A percentile compares a stretch with the other conserved stretches of the same genome.
Evolutionary conservation across 2,329 filamentous ascomycete genomes (phyloP).

Genomic region (Beauveria caledonica): DNA sequence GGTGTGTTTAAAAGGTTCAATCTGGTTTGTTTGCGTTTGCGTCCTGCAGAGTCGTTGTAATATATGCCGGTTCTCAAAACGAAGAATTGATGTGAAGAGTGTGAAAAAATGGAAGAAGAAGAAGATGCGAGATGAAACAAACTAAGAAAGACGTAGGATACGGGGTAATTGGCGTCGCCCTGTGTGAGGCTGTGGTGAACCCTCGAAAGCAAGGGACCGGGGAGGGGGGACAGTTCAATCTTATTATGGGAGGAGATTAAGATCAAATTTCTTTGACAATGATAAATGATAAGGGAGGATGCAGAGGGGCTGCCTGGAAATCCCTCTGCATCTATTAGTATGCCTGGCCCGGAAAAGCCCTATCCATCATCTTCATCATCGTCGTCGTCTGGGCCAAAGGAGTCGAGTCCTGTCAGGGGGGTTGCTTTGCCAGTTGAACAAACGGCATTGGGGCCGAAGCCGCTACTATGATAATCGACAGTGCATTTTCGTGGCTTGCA

Average conservation of each 20-base stretch:
- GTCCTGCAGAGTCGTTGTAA: neutral
- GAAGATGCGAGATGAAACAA: neutral
- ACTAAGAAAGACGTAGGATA: neutral
- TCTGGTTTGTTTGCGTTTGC: neutral
- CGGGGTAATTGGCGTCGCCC: neutral
- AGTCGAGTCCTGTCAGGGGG: neutral
- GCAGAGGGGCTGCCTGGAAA: too few relatives aligned
- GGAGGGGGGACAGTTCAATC: neutral
- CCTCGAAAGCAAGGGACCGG: neutral
- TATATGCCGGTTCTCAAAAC: neutral
- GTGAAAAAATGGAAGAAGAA: neutral
- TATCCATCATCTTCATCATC: neutral
- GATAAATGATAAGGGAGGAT: neutral
- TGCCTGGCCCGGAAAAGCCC: neutral
- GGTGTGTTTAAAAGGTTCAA: neutral
- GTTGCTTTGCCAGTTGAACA: neutral
- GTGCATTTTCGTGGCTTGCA: neutral
- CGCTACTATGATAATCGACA: neutral
- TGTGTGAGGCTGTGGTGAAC: neutral
- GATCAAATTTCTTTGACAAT: constrained; percentile 7
- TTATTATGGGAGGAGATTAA: constrained; percentile 6
- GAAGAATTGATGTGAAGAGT: neutral
- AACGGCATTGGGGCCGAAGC: too few relatives aligned
- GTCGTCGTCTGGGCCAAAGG: neutral
- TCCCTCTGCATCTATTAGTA: neutral